A percentile compares a stretch with the other conserved stretches of the same genome.
Conservation (phyloP, 23 red algal species). For the Gracilaria gracilis region DNA sequence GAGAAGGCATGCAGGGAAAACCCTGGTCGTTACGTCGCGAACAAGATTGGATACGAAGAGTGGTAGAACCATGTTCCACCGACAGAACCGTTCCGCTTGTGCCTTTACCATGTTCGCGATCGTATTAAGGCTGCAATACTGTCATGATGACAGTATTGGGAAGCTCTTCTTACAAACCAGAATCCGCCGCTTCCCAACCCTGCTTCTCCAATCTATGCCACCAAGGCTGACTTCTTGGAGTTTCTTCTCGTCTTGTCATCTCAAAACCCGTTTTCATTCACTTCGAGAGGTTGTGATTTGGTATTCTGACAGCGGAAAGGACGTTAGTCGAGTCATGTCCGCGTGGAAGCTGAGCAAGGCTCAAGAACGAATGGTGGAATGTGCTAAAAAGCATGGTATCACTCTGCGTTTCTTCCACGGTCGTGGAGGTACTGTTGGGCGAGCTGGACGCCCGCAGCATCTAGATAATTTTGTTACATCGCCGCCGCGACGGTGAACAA, state of each 20-base stretch:
- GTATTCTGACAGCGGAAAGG: constrained; percentile 97
- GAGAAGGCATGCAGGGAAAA: constrained; percentile 34
- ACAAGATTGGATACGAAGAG: constrained; percentile 94
- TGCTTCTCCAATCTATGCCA: constrained; percentile 43
- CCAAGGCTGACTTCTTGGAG: constrained; percentile 85
- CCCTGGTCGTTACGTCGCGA: constrained; percentile 15
- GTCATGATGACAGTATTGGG: constrained; percentile 86
- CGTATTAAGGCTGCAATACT: constrained; percentile 89
- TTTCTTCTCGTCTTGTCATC: constrained; percentile 89
- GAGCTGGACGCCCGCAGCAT: constrained; percentile 98
- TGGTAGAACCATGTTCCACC: constrained; percentile 99
- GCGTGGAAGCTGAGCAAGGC: constrained; percentile 97
- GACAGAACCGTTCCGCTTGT: constrained; percentile 92
- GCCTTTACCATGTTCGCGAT: constrained; percentile 93
- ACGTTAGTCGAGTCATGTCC: constrained; percentile 93
- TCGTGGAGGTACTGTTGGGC: constrained; percentile 88
- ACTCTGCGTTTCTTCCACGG: constrained; percentile 99
- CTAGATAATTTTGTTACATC: constrained; percentile 96
- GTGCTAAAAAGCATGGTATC: constrained; percentile 85
- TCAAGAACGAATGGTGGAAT: constrained; percentile 87
- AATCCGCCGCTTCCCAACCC: not conserved
- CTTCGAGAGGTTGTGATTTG: constrained; percentile 99
- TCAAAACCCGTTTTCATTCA: constrained; percentile 65
- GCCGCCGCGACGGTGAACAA: constrained; percentile 97
- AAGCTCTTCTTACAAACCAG: constrained; percentile 78